Evolutionary conservation across 768 basidiomycete species (phyloP), one percentile per base, ranked within the genome.

Genomic region (Boletus tomentosulus): DNA sequence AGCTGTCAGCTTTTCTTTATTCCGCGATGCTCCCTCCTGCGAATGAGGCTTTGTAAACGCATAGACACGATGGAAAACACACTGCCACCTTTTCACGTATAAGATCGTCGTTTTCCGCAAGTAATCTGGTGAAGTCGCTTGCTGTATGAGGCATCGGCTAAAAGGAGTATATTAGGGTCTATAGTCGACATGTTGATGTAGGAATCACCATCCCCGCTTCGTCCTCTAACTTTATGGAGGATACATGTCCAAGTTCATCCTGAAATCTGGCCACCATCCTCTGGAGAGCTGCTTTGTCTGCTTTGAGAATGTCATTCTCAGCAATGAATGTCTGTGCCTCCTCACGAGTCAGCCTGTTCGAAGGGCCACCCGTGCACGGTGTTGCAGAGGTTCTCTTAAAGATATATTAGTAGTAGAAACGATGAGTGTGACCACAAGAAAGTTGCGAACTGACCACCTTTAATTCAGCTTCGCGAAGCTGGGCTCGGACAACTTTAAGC

Each of bases 401-500:
- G 37, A 46, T 27, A 27, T 27, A 27, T 27, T 28, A 27, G 27
- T 4, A 27, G 3, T 28, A 15, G 16, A 39, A n/a, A 41, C 4
- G 22, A 16, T 53, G 34, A 50, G 30, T n/a, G 13, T 24, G 33
- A n/a, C 1, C 28, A 31, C 8, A 19, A 30, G 27, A 13, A 27
- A 24, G 44, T 13, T 33, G 13, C 22, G 30, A 27, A 48, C 33
- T 19, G 0, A 34, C 55, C 27, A 64, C 69, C 58, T n/a, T 55
- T 19, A 19, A 19, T 50, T 62, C 50, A 47, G 57, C 51, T 16
- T 68, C 64, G 12, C 46, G 57, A 46, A 69, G 62, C 33, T 63
- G 58, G 34, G 54, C 53, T 43, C 65, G 56, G 28, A 55, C 57
- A 2, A 28, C 19, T 38, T 65, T 71, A 50, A 69, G 61, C 42